Evolutionary conservation across 2,329 filamentous ascomycete species (phyloP).

Genomic region (Monilinia laxa): DNA sequence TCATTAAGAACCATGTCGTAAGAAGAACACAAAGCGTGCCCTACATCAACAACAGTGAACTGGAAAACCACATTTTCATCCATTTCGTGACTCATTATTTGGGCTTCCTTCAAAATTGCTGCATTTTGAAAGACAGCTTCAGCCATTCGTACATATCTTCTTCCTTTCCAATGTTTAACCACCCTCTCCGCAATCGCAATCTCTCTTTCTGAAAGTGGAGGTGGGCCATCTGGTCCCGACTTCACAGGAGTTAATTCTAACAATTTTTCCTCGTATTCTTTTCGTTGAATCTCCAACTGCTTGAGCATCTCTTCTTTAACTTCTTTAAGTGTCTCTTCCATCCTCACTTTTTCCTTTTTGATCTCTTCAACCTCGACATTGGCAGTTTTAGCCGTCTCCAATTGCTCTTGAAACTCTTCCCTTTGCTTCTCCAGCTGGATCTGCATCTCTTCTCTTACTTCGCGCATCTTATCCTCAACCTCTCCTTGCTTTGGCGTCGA

Average conservation of each 20-base stretch:
- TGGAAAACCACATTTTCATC: constrained; percentile 92
- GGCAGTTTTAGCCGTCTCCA: constrained; percentile 71
- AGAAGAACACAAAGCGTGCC: constrained; percentile 85
- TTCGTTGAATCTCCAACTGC: constrained; percentile 78
- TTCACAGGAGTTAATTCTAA: constrained; percentile 70
- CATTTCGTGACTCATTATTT: constrained; percentile 96
- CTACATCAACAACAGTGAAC: constrained; percentile 85
- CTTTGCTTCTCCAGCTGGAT: constrained; percentile 79
- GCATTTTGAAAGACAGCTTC: constrained; percentile 88
- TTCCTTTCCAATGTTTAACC: constrained; percentile 73
- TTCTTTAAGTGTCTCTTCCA: constrained; percentile 76
- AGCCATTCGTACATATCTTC: constrained; percentile 90
- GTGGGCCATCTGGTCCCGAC: constrained; percentile 44
- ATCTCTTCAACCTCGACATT: constrained; percentile 81
- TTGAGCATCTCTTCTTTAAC: constrained; percentile 88
- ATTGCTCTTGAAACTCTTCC: constrained; percentile 75
- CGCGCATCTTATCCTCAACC: constrained; percentile 70
- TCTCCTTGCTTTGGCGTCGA: constrained; percentile 82
- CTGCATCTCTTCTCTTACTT: constrained; percentile 81
- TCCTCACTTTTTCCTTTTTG: constrained; percentile 75
- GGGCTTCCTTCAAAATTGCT: constrained; percentile 86
- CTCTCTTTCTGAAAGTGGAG: constrained; percentile 65
- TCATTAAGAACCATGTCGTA: constrained; percentile 97
- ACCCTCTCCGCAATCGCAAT: constrained; percentile 66
- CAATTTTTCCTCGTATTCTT: constrained; percentile 80